Evolutionary conservation across 108 stramenopile species (phyloP).

Genomic region (Conticribra weissflogii): DNA sequence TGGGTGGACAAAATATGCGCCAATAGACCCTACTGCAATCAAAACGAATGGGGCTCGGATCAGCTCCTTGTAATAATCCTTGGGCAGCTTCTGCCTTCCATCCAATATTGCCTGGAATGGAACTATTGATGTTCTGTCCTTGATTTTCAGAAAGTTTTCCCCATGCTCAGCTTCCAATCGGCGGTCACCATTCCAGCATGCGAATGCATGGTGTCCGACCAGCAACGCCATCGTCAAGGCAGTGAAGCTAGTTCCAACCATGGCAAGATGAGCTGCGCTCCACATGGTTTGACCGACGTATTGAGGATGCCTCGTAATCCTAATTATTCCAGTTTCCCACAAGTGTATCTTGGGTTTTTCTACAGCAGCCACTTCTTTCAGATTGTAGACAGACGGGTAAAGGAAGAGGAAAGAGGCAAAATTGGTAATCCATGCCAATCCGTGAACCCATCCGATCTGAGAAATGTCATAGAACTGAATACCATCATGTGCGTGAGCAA

Average conservation of each 20-base stretch:
- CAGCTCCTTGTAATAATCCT: slow-evolving; percentile 93
- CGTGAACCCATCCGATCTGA: slow-evolving; percentile 56
- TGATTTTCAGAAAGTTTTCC: slow-evolving; percentile 75
- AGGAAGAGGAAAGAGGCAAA: slow-evolving; percentile 92
- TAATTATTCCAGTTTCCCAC: slow-evolving; percentile 95
- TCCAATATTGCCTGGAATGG: slow-evolving; percentile 93
- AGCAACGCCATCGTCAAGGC: slow-evolving; percentile 80
- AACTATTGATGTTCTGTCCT: slow-evolving; percentile 80
- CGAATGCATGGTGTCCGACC: slow-evolving; percentile 91
- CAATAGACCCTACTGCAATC: slow-evolving; percentile 88
- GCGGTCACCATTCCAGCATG: slow-evolving; percentile 95
- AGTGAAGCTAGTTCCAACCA: slow-evolving; percentile 91
- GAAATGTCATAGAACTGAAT: slow-evolving; percentile 85
- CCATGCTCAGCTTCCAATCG: slow-evolving; percentile 82
- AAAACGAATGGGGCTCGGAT: slow-evolving; percentile 89
- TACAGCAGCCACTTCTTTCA: slow-evolving; percentile 92
- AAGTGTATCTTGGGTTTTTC: slow-evolving; percentile 83
- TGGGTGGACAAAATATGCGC: slow-evolving; percentile 95
- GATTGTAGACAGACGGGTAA: slow-evolving; percentile 95
- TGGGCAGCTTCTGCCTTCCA: slow-evolving; percentile 83
- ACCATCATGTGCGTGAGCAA: slow-evolving; percentile 94
- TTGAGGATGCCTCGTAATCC: slow-evolving; percentile 97
- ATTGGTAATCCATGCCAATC: slow-evolving; percentile 67
- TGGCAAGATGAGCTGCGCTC: slow-evolving; percentile 89
- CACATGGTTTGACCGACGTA: slow-evolving; percentile 92